Conservation (phyloP, 2,329 filamentous ascomycete species). For the Madurella mycetomatis region DNA sequence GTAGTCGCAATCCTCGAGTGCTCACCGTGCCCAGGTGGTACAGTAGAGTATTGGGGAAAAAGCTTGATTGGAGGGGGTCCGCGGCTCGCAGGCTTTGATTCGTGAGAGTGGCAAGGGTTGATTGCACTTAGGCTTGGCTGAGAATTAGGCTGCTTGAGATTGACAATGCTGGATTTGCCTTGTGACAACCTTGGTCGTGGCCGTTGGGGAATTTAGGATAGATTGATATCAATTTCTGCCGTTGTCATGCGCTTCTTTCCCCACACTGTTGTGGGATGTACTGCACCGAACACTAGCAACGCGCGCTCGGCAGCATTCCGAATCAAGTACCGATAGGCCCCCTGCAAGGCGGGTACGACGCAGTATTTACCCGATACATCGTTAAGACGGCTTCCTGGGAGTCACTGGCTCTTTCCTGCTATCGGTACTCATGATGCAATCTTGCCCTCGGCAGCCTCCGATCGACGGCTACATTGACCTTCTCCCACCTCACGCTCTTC, state of each 20-base stretch:
- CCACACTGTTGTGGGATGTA: conserved; percentile 13
- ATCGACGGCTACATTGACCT: conserved; percentile 7
- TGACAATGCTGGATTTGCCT: conserved; percentile 1
- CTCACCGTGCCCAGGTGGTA: too few species aligned
- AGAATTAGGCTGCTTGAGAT: conserved; percentile 7
- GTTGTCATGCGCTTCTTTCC: conserved; percentile 5
- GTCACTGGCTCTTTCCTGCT: not conserved
- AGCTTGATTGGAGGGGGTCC: not conserved
- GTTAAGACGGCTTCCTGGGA: conserved; percentile 1
- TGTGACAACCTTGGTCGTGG: not conserved
- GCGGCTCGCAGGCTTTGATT: not conserved
- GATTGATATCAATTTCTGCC: conserved; percentile 20
- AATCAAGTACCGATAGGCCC: conserved; percentile 21
- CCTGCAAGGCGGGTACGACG: not conserved
- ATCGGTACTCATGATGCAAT: conserved; percentile 3
- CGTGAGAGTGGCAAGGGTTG: not conserved
- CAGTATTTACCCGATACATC: conserved; percentile 13
- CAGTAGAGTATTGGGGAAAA: not conserved
- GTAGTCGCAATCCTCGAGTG: too few species aligned
- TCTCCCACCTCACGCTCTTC: conserved; percentile 5
- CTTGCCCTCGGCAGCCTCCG: conserved; percentile 2
- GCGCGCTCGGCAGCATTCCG: conserved; percentile 4
- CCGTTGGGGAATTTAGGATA: conserved; percentile 9
- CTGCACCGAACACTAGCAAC: conserved; percentile 8
- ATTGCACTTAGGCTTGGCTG: not conserved